Conservation (phyloP, 1,284 basidiomycete genomes). For the Marasmius sp. region DNA sequence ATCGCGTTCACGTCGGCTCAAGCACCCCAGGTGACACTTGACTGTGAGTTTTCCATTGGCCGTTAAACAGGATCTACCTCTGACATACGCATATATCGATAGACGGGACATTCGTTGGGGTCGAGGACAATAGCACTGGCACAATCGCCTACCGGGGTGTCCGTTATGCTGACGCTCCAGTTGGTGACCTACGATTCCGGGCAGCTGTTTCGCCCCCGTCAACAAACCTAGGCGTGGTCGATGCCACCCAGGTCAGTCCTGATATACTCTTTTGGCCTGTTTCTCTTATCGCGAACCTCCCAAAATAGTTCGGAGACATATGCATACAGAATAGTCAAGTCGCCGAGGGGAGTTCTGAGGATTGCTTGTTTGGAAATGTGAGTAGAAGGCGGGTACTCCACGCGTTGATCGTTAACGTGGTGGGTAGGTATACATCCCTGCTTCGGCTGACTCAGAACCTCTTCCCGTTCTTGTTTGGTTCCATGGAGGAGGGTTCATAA, state of each 20-base stretch:
- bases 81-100: neutral
- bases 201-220: constrained; percentile 38
- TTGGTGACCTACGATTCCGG: constrained; percentile 36
- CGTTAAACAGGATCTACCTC: neutral
- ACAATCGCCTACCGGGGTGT: constrained; percentile 36
- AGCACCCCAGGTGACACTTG: neutral
- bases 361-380: too few relatives aligned
- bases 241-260: too few relatives aligned
- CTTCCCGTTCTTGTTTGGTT: constrained; percentile 37
- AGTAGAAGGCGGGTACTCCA: too few relatives aligned
- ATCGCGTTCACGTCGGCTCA: neutral
- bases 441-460: constrained; percentile 17
- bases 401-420: too few relatives aligned
- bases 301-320: neutral
- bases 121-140: constrained; percentile 24
- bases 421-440: constrained; percentile 32
- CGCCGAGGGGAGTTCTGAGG: too few relatives aligned
- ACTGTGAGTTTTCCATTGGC: constrained; percentile 11
- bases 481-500: constrained; percentile 40
- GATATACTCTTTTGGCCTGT: too few relatives aligned
- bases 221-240: constrained; percentile 31
- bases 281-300: neutral
- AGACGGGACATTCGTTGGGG: constrained; percentile 39
- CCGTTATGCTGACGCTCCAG: constrained; percentile 39
- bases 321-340: too few relatives aligned